phyloP scores from a whole-genome alignment of 441 rosid genomes.

The Syzygium malaccense region DNA sequence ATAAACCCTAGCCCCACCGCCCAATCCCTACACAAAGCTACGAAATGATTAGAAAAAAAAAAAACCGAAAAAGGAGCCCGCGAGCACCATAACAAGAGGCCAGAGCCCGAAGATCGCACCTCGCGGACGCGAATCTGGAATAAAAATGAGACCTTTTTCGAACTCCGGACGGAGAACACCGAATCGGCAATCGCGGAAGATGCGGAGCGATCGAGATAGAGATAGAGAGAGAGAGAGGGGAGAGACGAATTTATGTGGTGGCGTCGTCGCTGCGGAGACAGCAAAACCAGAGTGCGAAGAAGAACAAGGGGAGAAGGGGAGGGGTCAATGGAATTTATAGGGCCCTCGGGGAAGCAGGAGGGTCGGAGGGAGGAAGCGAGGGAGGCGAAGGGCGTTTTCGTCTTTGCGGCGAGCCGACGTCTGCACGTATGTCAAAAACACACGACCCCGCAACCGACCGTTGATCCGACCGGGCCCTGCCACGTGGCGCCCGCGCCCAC shows the following conservation, averaged over 20 bases:
- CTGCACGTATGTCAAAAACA: fast-evolving
- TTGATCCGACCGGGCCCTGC: neutral
- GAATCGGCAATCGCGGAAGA: neutral
- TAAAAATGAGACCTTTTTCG: neutral
- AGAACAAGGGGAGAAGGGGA: neutral
- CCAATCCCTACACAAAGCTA: neutral
- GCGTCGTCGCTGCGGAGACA: neutral
- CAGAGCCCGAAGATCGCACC: neutral
- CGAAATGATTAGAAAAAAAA: neutral
- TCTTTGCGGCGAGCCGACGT: neutral
- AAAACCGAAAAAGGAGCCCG: neutral
- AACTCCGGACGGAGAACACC: neutral
- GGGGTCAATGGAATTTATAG: neutral
- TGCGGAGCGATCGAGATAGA: neutral
- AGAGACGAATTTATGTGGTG: neutral
- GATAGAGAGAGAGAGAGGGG: neutral
- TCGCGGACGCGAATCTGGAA: neutral
- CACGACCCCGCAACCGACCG: neutral
- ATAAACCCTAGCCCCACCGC: neutral
- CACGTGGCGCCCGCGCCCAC: neutral
- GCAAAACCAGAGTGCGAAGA: neutral
- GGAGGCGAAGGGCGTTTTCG: neutral
- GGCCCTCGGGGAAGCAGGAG: neutral
- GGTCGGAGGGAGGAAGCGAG: neutral
- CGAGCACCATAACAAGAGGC: neutral